Evolutionary conservation across 225 moss, liverwort and hornwort species (phyloP).

Genomic region (Pseudisothecium myosuroides): DNA sequence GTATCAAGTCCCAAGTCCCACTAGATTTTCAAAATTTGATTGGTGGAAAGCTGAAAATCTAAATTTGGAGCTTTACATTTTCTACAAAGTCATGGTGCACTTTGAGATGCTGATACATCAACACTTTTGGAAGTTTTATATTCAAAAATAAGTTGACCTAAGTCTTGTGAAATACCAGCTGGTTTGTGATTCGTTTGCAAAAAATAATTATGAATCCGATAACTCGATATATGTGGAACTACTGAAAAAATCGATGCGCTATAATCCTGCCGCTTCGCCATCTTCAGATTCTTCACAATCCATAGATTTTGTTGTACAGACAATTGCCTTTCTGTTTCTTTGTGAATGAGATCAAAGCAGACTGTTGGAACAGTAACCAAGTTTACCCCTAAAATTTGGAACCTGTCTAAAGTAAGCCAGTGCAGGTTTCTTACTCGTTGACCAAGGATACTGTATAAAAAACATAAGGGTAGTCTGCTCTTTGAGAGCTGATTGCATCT

Average conservation of each 20-base stretch:
- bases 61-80: background rate
- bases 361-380: no score
- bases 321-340: background rate
- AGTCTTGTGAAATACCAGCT: background rate
- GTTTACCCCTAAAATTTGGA: no score
- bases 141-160: background rate
- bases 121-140: background rate
- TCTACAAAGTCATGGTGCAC: fast-evolving
- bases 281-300: background rate
- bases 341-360: background rate
- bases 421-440: no score
- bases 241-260: background rate
- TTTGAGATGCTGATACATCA: fast-evolving
- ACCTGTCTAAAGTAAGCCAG: no score
- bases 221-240: background rate
- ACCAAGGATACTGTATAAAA: no score
- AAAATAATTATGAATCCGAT: background rate
- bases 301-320: background rate
- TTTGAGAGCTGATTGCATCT: no score
- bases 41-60: background rate
- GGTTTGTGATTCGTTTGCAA: background rate
- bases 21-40: background rate
- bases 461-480: no score
- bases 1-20: fast-evolving
- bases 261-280: background rate